A percentile compares a stretch with the other conserved stretches of the same genome.
phyloP scores from a whole-genome alignment of 2,329 filamentous ascomycete species.

The Dothidotthia symphoricarpi region DNA sequence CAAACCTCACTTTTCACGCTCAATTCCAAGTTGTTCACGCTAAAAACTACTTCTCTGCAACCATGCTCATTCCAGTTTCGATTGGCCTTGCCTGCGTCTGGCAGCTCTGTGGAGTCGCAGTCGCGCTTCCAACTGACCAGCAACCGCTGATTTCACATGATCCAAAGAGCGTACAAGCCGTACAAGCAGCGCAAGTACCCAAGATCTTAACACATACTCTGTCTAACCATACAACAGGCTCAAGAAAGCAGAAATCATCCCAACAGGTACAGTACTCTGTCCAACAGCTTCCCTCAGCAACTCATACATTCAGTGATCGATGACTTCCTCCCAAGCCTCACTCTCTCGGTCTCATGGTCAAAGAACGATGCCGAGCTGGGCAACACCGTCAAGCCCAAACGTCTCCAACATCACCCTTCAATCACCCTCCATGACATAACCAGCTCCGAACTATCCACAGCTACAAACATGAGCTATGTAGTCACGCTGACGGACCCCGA shows the following conservation, averaged over 20 bases:
- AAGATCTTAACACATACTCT: too few species aligned
- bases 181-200: constrained; percentile 29
- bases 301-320: constrained; percentile 52
- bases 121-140: constrained; percentile 31
- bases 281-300: neutral
- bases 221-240: constrained; percentile 22
- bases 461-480: constrained; percentile 44
- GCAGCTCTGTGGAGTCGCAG: constrained; percentile 14
- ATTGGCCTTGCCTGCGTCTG: constrained; percentile 15
- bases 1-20: too few species aligned
- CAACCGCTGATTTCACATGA: constrained; percentile 19
- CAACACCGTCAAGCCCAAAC: constrained; percentile 52
- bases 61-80: constrained; percentile 19
- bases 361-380: constrained; percentile 47
- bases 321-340: constrained; percentile 57
- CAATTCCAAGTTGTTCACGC: too few species aligned
- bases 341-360: constrained; percentile 52
- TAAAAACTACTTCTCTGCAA: too few species aligned
- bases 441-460: constrained; percentile 14
- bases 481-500: constrained; percentile 59
- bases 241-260: constrained; percentile 43
- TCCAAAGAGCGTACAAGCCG: constrained; percentile 20
- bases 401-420: constrained; percentile 44
- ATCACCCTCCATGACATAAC: constrained; percentile 41
- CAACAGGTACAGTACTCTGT: constrained; percentile 31